Conservation (phyloP, 1,284 basidiomycete species). For the Bothia castanella region DNA sequence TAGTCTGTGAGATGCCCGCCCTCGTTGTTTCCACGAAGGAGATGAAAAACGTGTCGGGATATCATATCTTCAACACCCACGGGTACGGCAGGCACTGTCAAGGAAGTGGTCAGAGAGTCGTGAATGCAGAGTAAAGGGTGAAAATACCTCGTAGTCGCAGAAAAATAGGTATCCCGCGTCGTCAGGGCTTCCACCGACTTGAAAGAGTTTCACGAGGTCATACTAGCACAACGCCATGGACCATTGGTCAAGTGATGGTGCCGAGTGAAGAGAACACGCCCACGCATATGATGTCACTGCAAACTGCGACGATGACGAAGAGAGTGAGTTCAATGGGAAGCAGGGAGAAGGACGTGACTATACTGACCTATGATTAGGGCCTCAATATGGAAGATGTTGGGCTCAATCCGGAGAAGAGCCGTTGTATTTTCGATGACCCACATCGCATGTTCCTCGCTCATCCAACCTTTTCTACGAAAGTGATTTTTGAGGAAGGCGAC, state of each 20-base stretch:
- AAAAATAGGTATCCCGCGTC: conserved; percentile 92
- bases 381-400: conserved; percentile 85
- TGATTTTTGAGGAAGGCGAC: conserved; percentile 98
- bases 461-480: conserved; percentile 92
- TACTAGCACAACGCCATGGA: conserved; percentile 47
- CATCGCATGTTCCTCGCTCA: conserved; percentile 90
- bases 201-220: conserved; percentile 93
- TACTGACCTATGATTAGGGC: conserved; percentile 96
- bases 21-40: conserved; percentile 90
- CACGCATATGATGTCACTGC: conserved; percentile 83
- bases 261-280: not conserved
- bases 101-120: too few species aligned
- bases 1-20: conserved; percentile 86
- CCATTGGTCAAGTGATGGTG: conserved; percentile 19
- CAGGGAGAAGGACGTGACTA: not conserved
- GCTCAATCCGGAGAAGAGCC: conserved; percentile 72
- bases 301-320: conserved; percentile 48
- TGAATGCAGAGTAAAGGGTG: too few species aligned
- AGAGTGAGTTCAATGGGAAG: conserved; percentile 5
- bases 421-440: conserved; percentile 82
- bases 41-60: conserved; percentile 81
- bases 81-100: conserved; percentile 91
- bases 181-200: conserved; percentile 90
- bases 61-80: conserved; percentile 90
- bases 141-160: conserved; percentile 94